phyloP scores from a whole-genome alignment of 1,284 basidiomycete species.

The Sparassis latifolia region DNA sequence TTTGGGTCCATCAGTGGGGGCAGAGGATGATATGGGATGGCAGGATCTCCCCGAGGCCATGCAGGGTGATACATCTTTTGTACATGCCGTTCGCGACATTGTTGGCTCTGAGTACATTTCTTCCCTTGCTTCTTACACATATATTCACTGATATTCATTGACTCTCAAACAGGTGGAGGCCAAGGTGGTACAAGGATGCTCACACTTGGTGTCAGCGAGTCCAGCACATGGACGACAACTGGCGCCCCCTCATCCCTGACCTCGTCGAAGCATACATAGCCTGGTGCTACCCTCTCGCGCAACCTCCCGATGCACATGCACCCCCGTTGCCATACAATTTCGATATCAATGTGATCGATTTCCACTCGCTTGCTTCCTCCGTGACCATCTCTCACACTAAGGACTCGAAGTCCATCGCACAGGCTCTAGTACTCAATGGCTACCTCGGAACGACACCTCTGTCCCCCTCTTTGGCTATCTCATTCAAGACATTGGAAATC shows the following conservation, averaged over 20 bases:
- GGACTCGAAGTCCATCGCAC: neutral
- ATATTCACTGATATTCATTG: too few relatives aligned
- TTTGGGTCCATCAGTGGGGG: too few relatives aligned
- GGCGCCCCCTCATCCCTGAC: neutral
- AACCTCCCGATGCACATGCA: neutral
- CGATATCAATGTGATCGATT: constrained; percentile 2
- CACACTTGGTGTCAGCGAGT: constrained; percentile 1
- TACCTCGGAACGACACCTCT: too few relatives aligned
- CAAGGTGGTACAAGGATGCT: neutral
- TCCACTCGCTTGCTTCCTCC: neutral
- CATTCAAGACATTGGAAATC: too few relatives aligned
- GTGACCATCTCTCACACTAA: neutral
- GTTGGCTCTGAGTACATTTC: too few relatives aligned
- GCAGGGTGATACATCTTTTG: too few relatives aligned
- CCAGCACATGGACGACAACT: neutral
- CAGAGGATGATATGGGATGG: too few relatives aligned
- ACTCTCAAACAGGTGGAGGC: too few relatives aligned
- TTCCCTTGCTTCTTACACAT: too few relatives aligned
- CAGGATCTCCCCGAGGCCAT: too few relatives aligned
- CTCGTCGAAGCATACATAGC: constrained; percentile 3
- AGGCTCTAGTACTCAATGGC: neutral
- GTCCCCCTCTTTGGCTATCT: too few relatives aligned
- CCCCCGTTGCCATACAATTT: neutral
- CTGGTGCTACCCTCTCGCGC: constrained; percentile 1
- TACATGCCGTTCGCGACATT: too few relatives aligned